phyloP scores from a whole-genome alignment of 805 yeast species.

The Saccharomyces paradoxus region DNA sequence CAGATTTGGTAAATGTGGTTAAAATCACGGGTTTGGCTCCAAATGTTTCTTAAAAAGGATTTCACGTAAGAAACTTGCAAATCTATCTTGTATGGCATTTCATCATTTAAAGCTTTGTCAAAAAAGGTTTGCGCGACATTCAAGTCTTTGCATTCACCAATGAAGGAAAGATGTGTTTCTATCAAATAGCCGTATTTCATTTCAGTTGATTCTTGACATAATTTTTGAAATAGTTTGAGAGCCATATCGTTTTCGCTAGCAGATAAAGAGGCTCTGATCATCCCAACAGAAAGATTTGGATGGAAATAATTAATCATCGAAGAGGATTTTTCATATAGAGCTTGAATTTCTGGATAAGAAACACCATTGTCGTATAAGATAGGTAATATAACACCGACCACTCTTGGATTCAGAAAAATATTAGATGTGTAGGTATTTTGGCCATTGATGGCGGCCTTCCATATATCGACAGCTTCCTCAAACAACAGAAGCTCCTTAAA shows the following conservation, averaged over 20 bases:
- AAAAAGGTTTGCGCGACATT: conserved; percentile 65
- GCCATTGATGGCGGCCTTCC: conserved; percentile 45
- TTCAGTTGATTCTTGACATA: conserved; percentile 45
- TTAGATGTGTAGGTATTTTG: conserved; percentile 19
- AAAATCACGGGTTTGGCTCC: conserved; percentile 49
- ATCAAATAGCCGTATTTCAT: conserved; percentile 46
- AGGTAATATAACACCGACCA: conserved; percentile 62
- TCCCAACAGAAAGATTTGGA: conserved; percentile 53
- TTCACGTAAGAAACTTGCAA: conserved; percentile 69
- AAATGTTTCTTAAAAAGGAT: conserved; percentile 52
- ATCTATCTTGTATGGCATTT: conserved; percentile 64
- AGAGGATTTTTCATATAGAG: conserved; percentile 42
- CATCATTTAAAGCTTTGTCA: conserved; percentile 58
- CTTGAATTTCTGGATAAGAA: conserved; percentile 52
- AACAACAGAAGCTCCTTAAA: conserved; percentile 53
- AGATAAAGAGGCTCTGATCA: conserved; percentile 63
- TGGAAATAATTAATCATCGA: conserved; percentile 28
- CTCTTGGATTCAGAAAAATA: conserved; percentile 52
- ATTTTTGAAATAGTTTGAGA: conserved; percentile 50
- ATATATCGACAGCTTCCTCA: conserved; percentile 57
- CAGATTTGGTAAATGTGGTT: conserved; percentile 53
- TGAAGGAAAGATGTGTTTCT: conserved; percentile 69
- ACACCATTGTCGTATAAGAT: conserved; percentile 55
- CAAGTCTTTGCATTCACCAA: conserved; percentile 69
- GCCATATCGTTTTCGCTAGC: conserved; percentile 62